Percentiles rank a stretch among this genome's conserved stretches.
Evolutionary conservation across 345 rosid genomes (phyloP).

Genomic region (Aurinia saxatilis): DNA sequence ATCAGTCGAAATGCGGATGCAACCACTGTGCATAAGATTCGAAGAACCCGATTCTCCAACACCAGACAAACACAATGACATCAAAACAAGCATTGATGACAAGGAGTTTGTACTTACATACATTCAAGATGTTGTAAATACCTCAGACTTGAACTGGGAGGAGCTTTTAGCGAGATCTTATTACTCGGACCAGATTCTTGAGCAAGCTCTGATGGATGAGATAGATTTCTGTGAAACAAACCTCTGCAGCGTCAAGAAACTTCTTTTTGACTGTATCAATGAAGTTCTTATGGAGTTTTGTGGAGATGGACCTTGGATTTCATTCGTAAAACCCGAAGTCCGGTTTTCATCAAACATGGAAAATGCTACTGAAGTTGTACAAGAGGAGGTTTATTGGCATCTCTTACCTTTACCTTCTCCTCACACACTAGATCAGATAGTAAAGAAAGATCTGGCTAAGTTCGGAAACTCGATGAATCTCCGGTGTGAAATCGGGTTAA

Average conservation of each 20-base stretch:
- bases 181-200: slow-evolving; percentile 57
- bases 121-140: slow-evolving; percentile 47
- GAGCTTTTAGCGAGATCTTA: slow-evolving; percentile 54
- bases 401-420: slow-evolving; percentile 61
- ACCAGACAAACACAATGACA: slow-evolving; percentile 24
- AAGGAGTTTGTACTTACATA: slow-evolving; percentile 40
- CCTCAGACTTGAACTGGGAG: slow-evolving; percentile 60
- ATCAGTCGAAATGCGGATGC: slow-evolving; percentile 43
- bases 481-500: slow-evolving; percentile 33
- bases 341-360: slow-evolving; percentile 42
- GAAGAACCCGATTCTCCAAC: slow-evolving; percentile 42
- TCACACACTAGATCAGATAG: slow-evolving; percentile 62
- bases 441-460: slow-evolving; percentile 60
- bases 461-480: slow-evolving; percentile 67
- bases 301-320: slow-evolving; percentile 41
- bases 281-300: slow-evolving; percentile 71
- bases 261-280: slow-evolving; percentile 65
- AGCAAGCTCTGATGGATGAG: slow-evolving; percentile 45
- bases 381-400: slow-evolving; percentile 67
- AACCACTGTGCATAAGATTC: slow-evolving; percentile 57
- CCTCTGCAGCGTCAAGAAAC: slow-evolving; percentile 42
- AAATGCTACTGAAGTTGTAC: slow-evolving; percentile 41
- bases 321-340: slow-evolving; percentile 39
- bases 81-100: slow-evolving; percentile 39
- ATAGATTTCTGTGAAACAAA: slow-evolving; percentile 47